Conservation (phyloP, 495 filamentous ascomycete genomes). For the Trichoderma reesei region DNA sequence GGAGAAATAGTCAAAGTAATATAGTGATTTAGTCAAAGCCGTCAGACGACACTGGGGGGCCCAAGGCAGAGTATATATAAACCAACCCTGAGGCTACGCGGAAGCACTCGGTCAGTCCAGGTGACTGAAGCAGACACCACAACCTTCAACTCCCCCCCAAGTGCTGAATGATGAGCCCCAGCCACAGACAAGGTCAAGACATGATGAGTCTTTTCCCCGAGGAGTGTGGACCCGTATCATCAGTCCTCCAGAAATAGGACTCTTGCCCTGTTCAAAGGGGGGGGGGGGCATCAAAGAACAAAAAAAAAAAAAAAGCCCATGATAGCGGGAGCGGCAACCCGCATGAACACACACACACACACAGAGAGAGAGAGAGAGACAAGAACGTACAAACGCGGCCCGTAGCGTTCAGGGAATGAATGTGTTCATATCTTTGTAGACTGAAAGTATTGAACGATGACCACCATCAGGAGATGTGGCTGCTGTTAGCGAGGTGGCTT, state of each 20-base stretch:
- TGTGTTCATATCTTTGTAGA: too few species aligned
- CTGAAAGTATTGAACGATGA: background rate
- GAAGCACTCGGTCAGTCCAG: conserved; percentile 7
- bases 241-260: conserved; percentile 5
- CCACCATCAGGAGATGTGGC: conserved; percentile 5
- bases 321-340: background rate
- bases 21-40: background rate
- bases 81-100: background rate
- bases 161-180: background rate
- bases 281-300: background rate
- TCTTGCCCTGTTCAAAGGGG: background rate
- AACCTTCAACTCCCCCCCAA: background rate
- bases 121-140: conserved; percentile 4
- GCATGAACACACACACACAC: too few species aligned
- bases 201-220: too few species aligned
- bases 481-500: conserved; percentile 2
- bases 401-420: too few species aligned
- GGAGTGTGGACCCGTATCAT: background rate
- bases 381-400: too few species aligned
- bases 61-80: background rate
- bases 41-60: background rate
- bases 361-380: too few species aligned
- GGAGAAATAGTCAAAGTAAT: background rate
- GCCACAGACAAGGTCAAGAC: background rate
- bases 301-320: background rate